Base-by-base conservation (phyloP, 257 asterid genomes). In the Capsicum baccatum region DNA sequence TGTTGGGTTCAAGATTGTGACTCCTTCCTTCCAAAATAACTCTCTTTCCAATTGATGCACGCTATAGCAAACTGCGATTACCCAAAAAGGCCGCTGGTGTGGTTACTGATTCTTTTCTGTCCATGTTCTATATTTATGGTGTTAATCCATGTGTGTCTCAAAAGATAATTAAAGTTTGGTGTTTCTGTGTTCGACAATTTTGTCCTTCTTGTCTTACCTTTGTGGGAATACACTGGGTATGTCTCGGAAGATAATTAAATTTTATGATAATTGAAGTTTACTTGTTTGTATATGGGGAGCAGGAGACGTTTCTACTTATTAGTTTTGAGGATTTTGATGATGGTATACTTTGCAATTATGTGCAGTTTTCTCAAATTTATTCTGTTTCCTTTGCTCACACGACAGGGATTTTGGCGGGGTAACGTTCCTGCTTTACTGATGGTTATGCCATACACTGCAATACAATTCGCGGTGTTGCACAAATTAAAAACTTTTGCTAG, bases 391-490 rank as follows among this genome's bases (percentile, higher is more conserved):
- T 73, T 39, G 47, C 10, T 67, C 86, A 64, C 68, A 11, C 85
- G 66, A 68, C 88, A 96, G 99, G 98, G 98, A 6, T 96, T 94
- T 87, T 96, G 99, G 99, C 91, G 99, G 87, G 99, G 99, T 68
- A 96, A 96, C 56, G 98, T 96, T 47, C 99, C 98, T 6, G 99
- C 98, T 79, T 88, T 96, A 86, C 94, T 96, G 84, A 96, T 96
- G 99, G 98, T 92, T 85, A 93, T 94, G 99, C 98, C 98, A 26
- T 96, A 96, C 84, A 94, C 98, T 26, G 96, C 99, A 55, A 96
- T 96, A 87, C 99, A 96, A 71, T 96, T 96, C 88, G 85, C 94
- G 8, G 97, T 93, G 64, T 71, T 94, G 89, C 98, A 94, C 88
- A 89, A 90, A 88, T 87, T 96, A 85, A 96, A 96, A 92, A 89